These are phyloP conservation scores for Fusarium redolens DNA, from an alignment of 2,329 filamentous ascomycete genomes.

Conservation along the genomic window DNA sequence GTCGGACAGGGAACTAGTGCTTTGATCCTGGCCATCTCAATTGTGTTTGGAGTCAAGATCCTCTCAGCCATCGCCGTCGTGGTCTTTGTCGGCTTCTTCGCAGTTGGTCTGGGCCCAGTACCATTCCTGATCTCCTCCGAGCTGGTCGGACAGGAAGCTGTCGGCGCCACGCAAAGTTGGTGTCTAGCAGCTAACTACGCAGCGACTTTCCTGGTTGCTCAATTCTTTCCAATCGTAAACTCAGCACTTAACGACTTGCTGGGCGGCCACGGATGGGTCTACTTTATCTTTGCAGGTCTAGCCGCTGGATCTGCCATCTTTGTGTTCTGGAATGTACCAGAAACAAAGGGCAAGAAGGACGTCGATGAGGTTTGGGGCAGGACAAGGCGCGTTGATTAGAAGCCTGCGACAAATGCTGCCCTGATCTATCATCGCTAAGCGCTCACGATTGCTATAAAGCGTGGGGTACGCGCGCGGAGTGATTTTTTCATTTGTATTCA, in stretches of 20 bases:
- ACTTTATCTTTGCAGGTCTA: slow-evolving; percentile 87
- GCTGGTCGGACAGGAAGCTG: slow-evolving; percentile 88
- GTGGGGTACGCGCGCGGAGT: not conserved
- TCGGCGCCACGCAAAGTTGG: slow-evolving; percentile 91
- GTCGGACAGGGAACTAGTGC: slow-evolving; percentile 85
- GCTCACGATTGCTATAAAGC: not conserved
- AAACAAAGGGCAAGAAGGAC: slow-evolving; percentile 87
- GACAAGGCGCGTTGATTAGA: slow-evolving; percentile 63
- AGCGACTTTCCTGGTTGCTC: slow-evolving; percentile 90
- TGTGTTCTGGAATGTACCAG: slow-evolving; percentile 80
- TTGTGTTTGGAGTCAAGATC: slow-evolving; percentile 76
- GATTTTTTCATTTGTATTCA: not conserved
- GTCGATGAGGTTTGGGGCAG: slow-evolving; percentile 93
- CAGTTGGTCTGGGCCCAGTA: slow-evolving; percentile 89
- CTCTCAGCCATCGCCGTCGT: slow-evolving; percentile 85
- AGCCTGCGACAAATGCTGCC: not conserved
- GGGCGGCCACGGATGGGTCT: slow-evolving; percentile 83
- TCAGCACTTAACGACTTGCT: slow-evolving; percentile 71
- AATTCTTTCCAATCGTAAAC: slow-evolving; percentile 93
- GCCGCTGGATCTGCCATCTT: slow-evolving; percentile 78
- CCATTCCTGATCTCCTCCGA: slow-evolving; percentile 95
- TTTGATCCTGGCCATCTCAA: slow-evolving; percentile 81
- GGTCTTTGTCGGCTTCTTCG: slow-evolving; percentile 89
- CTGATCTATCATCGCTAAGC: not conserved
- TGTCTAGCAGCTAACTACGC: slow-evolving; percentile 88